Evolutionary conservation across 441 rosid species (phyloP), one percentile per base, ranked within the genome.

Genomic region (Erysimum pusillum): DNA sequence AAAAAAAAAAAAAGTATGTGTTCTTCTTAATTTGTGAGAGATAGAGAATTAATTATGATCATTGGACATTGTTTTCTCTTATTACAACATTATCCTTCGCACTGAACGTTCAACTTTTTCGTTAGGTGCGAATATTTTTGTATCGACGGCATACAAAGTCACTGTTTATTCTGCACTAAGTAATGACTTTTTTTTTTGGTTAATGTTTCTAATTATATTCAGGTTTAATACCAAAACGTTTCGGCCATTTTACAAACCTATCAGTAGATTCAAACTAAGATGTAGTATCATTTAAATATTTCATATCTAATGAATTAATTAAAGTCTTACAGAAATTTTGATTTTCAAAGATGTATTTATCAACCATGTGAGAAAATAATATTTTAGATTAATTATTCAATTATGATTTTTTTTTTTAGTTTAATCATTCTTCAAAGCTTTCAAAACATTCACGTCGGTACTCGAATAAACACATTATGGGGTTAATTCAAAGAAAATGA

Each of bases 391-490:
- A 46, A 46, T 20, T 38, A 25, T 22, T 52, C 51, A 53, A 13
- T 10, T 38, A 38, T 39, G 54, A 12, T 46, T 12, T 20, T 3
- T 1, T 25, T 25, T 25, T 25, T 25, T 38, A 20, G 10, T 44
- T 17, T 1, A 13, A 70, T 57, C 25, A 34, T 20, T 60, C 67
- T 35, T 48, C 25, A 60, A 22, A 38, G 48, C 59, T 46, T 14
- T 59, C 14, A 4, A 73, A 73, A 17, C 63, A 41, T 53, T 41
- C 9, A 61, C 31, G 60, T 71, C 59, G 56, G 67, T 71, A 36
- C 13, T 13, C 41, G 22, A 52, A 7, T 46, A 63, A 41, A 22
- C 34, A 22, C 34, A 22, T 22, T 20, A 52, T 52, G 58, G 32
- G 34, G 2, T 52, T 10, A 52, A 51, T 20, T 20, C n/a, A 52